Base-by-base conservation (phyloP, 176 grass and related monocot species). In the Guadua angustifolia region DNA sequence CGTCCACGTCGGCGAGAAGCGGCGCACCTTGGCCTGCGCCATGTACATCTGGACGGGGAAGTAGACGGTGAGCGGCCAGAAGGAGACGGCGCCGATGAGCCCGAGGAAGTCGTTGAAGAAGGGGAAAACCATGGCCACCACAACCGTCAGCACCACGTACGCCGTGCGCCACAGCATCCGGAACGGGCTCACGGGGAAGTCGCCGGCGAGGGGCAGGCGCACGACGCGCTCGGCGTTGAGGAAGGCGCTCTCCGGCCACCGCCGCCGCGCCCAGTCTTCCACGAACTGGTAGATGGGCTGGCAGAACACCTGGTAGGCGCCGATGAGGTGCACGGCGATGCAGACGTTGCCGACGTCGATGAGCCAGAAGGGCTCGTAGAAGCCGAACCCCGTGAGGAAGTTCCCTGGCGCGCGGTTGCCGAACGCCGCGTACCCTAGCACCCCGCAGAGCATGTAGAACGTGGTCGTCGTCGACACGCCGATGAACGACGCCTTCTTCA, bases 281-380 rank as follows among this genome's bases (percentile, higher is more conserved):
- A 93, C 55, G 80, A 95, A 93, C 29, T 85, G 82, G 85, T 77
- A 98, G 58, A 98, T 69, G 21, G 95, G 95, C 82, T 98, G 95
- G 79, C 88, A 88, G 86, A 98, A 98, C 9, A 98, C 95, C 95
- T 98, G 95, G 82, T 95, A 98, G n/a, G 95, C 95, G 29, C 93
- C 95, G 74, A 95, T 55, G 70, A 98, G 93, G 82, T 98, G 95
- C 29, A 98, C 80, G 50, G 78, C 89, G 68, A 95, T 90, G 87
- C 93, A 98, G 36, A 93, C 66, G 79, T 98, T 98, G 78, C 91
- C 95, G 52, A 98, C 39, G 73, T 98, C 95, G 38, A 98, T 85
- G 42, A 98, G 95, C 93, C 95, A 98, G 86, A 93, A 98, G 0
- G 95, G 95, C 16, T 98, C 93, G 76, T 92, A 98, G 87, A 98